Conservation (phyloP, 495 filamentous ascomycete species). For the Lasiosphaeria ovina region DNA sequence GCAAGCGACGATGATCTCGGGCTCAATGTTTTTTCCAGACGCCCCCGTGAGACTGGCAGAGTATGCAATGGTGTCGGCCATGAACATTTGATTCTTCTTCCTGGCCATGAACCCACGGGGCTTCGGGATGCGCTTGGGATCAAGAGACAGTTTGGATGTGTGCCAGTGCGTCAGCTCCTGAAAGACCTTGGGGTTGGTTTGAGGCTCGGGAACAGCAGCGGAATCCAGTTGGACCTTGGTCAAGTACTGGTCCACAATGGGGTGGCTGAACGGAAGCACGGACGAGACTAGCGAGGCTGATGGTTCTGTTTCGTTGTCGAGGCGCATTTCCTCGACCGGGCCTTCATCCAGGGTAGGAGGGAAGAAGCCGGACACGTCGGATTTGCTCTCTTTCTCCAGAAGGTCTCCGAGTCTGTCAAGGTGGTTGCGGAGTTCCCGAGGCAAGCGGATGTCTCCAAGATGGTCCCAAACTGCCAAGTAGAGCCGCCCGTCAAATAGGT, state of each 20-base stretch:
- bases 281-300: neutral
- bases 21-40: slow-evolving; percentile 60
- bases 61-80: slow-evolving; percentile 64
- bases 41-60: slow-evolving; percentile 68
- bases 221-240: slow-evolving; percentile 46
- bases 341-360: neutral
- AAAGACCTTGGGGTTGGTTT: slow-evolving; percentile 40
- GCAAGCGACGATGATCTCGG: slow-evolving; percentile 54
- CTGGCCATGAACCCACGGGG: slow-evolving; percentile 22
- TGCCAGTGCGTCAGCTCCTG: slow-evolving; percentile 66
- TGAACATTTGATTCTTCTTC: slow-evolving; percentile 51
- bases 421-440: slow-evolving; percentile 14
- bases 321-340: neutral
- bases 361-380: slow-evolving; percentile 17
- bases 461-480: slow-evolving; percentile 31
- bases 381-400: slow-evolving; percentile 29
- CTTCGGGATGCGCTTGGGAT: slow-evolving; percentile 35
- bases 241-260: slow-evolving; percentile 58
- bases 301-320: neutral
- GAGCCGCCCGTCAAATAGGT: slow-evolving; percentile 65
- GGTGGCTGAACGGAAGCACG: slow-evolving; percentile 62
- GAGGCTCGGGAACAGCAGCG: slow-evolving; percentile 4
- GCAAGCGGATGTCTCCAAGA: slow-evolving; percentile 18
- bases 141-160: slow-evolving; percentile 49
- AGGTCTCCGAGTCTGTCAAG: slow-evolving; percentile 7